Base-by-base conservation (phyloP, 306 rosid genomes). In the Myrica gale region DNA sequence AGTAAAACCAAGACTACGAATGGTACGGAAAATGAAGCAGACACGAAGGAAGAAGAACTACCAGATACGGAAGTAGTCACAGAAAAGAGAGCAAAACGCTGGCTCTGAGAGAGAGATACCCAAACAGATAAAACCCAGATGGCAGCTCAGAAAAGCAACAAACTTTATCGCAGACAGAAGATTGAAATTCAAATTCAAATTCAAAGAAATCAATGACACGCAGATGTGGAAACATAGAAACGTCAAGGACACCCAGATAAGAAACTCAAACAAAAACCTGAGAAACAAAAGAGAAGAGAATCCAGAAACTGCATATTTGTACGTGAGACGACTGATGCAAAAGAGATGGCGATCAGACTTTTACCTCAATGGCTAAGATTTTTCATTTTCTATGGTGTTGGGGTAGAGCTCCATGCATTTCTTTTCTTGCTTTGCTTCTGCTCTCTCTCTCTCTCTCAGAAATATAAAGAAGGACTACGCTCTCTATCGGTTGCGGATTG, bases 111-210 rank as follows among this genome's bases (percentile, higher is more conserved):
- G 63, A 74, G 43, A 32, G 50, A 47, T 16, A 61, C 19, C 11
- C 19, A 42, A 75, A 75, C 50, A 63, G 39, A 37, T 4, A 76
- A 16, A 76, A 43, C 42, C 62, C 72, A 65, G 52, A 39, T 26
- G 54, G 47, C 13, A 48, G 17, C 11, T 17, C 23, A 65, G 48
- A 15, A 42, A 42, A 42, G 6, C 15, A 6, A 65, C 42, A 9
- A 65, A 42, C 50, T 42, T 42, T 17, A 9, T 23, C 50, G 42
- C 17, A 42, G 12, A 39, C 12, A 1, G 68, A 73, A 44, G 20
- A 56, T 41, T 3, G 3, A 8, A 42, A 20, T 11, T 23, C 6
- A 58, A 58, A 20, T 8, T 48, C n/a, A 46, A 60, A 26, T 21
- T 58, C 57, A 46, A 26, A 37, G 45, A 46, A 74, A 10, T 7